phyloP scores from a whole-genome alignment of 768 basidiomycete genomes.

The Boletus pseudo-olivaceus region DNA sequence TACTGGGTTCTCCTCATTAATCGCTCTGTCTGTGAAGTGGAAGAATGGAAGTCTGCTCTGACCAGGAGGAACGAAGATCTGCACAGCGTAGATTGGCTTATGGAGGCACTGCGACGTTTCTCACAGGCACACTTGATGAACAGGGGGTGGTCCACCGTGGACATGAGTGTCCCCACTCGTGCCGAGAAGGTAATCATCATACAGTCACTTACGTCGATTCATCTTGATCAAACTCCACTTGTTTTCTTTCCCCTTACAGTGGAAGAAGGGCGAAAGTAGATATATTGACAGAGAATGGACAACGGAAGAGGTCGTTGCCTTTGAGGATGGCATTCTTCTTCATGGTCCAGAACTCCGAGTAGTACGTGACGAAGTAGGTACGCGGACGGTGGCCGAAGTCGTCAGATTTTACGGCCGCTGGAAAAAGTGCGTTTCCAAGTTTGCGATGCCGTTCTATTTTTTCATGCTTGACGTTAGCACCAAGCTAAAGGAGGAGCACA shows the following conservation, averaged over 20 bases:
- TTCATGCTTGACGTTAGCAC: conserved; percentile 37
- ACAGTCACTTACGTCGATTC: conserved; percentile 7
- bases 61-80: conserved; percentile 50
- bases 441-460: conserved; percentile 5
- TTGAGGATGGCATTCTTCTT: conserved; percentile 70
- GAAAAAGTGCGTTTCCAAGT: conserved; percentile 60
- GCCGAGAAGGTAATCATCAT: conserved; percentile 55
- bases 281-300: conserved; percentile 73
- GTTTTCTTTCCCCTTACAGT: conserved; percentile 39
- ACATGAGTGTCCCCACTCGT: conserved; percentile 55
- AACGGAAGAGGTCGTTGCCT: conserved; percentile 63
- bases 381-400: conserved; percentile 68
- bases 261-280: conserved; percentile 65
- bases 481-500: conserved; percentile 69
- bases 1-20: neutral
- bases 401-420: conserved; percentile 83
- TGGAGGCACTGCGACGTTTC: conserved; percentile 68
- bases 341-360: conserved; percentile 79
- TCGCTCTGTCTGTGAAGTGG: conserved; percentile 43
- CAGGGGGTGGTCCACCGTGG: conserved; percentile 57
- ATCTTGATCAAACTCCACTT: conserved; percentile 9
- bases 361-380: conserved; percentile 69
- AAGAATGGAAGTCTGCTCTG: conserved; percentile 57
- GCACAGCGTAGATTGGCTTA: conserved; percentile 75
- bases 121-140: conserved; percentile 63